Base-by-base conservation (phyloP, 2,329 filamentous ascomycete genomes). In the Colletotrichum sp. region DNA sequence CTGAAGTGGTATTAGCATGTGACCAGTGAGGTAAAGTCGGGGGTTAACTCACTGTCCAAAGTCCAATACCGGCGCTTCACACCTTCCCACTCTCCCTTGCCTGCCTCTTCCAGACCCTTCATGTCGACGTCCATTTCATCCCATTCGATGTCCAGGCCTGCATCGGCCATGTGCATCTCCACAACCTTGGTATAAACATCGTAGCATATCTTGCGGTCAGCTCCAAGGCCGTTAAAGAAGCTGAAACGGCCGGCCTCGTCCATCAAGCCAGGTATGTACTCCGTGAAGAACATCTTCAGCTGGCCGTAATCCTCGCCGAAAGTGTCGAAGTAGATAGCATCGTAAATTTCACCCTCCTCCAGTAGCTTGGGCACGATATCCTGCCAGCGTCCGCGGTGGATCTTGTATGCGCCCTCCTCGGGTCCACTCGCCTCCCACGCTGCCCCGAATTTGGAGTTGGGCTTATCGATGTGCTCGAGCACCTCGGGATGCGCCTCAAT, bases 301-400 rank as follows among this genome's bases (percentile, higher is more conserved):
- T 96, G 94, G 3, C 89, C 88, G 85, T 98, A 99, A 78, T 97
- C 95, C 86, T 99, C 97, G 8, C 96, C 97, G 84, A 98, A 98
- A 0, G 97, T 99, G 82, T 99, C 97, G 81, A 98, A 98, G 87
- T 98, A 99, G 79, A 99, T 95, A 32, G 94, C 95, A 82, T 98
- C 95, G 81, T 96, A 96, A 15, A 92, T 86, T 80, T 94, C 90
- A 12, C 94, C 94, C 55, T 91, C 86, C 75, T 91, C 90, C 1
- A 96, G 86, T 9, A 98, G 87, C 66, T 87, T 86, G 0, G 93
- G 94, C 18, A 96, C 87, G 0, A 97, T 86, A 75, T 97, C 94
- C 84, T 98, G 96, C 96, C 96, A 98, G 78, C 89, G 89, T 4
- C 95, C 94, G 48, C 90, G 87, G 82, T 95, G 92, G 28, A 98